Conservation (phyloP, 805 yeast genomes). For the Ogataea methanolica region DNA sequence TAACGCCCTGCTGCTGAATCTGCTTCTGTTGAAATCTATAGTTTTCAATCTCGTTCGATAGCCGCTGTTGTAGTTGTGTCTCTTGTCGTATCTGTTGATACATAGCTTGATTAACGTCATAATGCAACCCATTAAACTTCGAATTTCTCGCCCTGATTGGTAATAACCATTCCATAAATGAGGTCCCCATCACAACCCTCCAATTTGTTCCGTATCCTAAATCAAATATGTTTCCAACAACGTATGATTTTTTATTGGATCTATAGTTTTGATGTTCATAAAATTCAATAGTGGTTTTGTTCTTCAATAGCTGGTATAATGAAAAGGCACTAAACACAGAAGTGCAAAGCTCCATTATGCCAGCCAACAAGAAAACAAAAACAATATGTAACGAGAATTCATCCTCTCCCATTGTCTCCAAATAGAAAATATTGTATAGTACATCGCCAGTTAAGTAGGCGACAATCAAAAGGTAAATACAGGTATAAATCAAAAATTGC, state of each 20-base stretch:
- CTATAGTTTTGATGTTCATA: conserved; percentile 49
- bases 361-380: conserved; percentile 50
- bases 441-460: conserved; percentile 36
- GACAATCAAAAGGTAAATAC: conserved; percentile 42
- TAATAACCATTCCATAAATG: conserved; percentile 63
- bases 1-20: conserved; percentile 16
- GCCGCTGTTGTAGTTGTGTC: conserved; percentile 40
- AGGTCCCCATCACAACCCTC: conserved; percentile 67
- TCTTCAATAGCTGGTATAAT: conserved; percentile 52
- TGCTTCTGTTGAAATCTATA: conserved; percentile 22
- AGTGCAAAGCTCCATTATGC: conserved; percentile 53
- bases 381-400: conserved; percentile 55
- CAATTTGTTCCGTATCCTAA: conserved; percentile 64
- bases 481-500: conserved; percentile 60
- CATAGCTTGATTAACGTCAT: conserved; percentile 39
- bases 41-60: conserved; percentile 36
- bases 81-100: conserved; percentile 37
- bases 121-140: conserved; percentile 47
- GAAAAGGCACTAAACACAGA: conserved; percentile 53
- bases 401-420: conserved; percentile 20
- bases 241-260: conserved; percentile 35
- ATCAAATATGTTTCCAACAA: conserved; percentile 68
- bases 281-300: conserved; percentile 79
- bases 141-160: conserved; percentile 37
- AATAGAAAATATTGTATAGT: conserved; percentile 44